Percentiles rank a stretch among this genome's conserved stretches.
These are phyloP conservation scores for Alternaria solani DNA, from an alignment of 2,329 filamentous ascomycete genomes.

Conservation along the genomic window DNA sequence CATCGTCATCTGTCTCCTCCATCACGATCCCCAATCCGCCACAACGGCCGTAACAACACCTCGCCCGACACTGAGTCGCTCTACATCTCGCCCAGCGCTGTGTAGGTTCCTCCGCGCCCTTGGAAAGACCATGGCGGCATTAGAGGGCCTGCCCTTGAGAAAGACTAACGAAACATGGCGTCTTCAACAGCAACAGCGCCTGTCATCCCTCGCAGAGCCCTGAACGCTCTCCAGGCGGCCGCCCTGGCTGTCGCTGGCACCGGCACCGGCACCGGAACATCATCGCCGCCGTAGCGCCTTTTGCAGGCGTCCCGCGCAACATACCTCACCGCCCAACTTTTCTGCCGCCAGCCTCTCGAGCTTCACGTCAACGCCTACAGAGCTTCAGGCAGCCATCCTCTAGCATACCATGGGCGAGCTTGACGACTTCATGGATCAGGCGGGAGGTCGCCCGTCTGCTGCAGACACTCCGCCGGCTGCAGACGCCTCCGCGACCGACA, in stretches of 20 bases:
- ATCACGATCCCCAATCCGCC: constrained; percentile 11
- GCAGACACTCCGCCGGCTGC: constrained; percentile 10
- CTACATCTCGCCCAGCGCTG: constrained; percentile 37
- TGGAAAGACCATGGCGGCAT: constrained; percentile 35
- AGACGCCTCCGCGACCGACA: constrained; percentile 9
- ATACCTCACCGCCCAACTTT: constrained; percentile 32
- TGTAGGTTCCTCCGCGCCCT: constrained; percentile 43
- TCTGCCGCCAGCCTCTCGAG: constrained; percentile 29
- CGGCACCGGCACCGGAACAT: constrained; percentile 19
- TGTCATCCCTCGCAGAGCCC: constrained; percentile 19
- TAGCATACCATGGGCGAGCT: constrained; percentile 8
- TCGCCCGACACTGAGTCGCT: constrained; percentile 9
- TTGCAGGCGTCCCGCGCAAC: constrained; percentile 15
- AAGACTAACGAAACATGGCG: constrained; percentile 40
- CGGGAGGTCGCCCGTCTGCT: neutral
- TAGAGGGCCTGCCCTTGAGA: constrained; percentile 41
- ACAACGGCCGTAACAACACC: constrained; percentile 9
- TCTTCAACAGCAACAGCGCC: constrained; percentile 29
- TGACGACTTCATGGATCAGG: constrained; percentile 26
- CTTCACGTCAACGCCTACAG: constrained; percentile 11
- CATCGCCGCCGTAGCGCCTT: constrained; percentile 18
- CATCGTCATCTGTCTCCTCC: constrained; percentile 18
- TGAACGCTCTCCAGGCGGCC: constrained; percentile 10
- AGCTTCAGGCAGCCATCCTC: neutral
- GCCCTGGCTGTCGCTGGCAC: constrained; percentile 5